Base-by-base conservation (phyloP, 2,329 filamentous ascomycete species). In the Claviceps sp. region DNA sequence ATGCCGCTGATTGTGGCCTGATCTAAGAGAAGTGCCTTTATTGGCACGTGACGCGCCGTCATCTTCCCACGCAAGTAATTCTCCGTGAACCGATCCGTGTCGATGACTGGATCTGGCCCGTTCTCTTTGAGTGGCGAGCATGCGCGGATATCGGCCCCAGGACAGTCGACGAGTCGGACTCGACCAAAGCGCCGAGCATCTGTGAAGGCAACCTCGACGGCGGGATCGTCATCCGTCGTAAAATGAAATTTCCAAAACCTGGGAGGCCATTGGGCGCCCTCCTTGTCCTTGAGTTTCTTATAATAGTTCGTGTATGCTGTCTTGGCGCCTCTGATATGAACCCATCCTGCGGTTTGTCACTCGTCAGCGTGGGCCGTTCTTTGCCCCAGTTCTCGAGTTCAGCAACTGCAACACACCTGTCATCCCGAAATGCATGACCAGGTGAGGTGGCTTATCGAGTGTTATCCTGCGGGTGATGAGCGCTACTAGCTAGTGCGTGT, bases 1-100 rank as follows among this genome's bases (percentile, higher is more conserved):
- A 98, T 87, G 7, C 93, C 93, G 61, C 87, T 93, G 55, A 97
- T 86, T 64, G 86, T 86, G 18, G 81, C 77, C 67, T 98, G 93
- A 63, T 97, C 88, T 3, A 97, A 75, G 13, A 98, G 72, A 20
- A 96, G 73, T 0, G 89, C 87, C 65, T 97, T 97, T 57, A 97
- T 78, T 0, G 91, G 90, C 0, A 96, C 87, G 60, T 81, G 87
- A 51, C 91, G 89, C 53, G 76, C 80, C 48, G 70, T 73, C 71
- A 96, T 74, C 65, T 88, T 86, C 52, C 74, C 67, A n/a, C 67
- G 69, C 18, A 98, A 68, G 76, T 87, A 97, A 0, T 81, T 77
- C 51, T 85, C 77, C 0, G 88, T 94, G 56, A 97, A 79, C 1
- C 82, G 67, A 45, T 89, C 81, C 55, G 80, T 81, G 63, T 97